These are phyloP conservation scores for Hypoxylon rubiginosum DNA, from an alignment of 2,329 filamentous ascomycete genomes.

Conservation along the genomic window DNA sequence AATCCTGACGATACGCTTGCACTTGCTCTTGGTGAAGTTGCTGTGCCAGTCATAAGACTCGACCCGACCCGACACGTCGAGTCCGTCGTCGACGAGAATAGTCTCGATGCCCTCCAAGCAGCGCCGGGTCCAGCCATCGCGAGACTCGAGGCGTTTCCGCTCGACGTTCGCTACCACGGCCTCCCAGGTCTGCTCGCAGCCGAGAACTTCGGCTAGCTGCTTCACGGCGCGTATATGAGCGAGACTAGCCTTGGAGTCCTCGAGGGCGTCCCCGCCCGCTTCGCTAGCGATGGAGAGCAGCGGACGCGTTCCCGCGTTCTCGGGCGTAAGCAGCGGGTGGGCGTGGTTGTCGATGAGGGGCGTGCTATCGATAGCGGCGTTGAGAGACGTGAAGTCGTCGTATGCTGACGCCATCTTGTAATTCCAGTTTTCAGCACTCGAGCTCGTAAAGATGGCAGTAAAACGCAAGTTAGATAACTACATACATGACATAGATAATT, in stretches of 20 bases:
- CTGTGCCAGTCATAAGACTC: slow-evolving; percentile 75
- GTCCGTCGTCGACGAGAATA: slow-evolving; percentile 83
- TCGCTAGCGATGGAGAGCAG: slow-evolving; percentile 77
- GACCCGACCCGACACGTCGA: slow-evolving; percentile 68
- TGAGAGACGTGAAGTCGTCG: slow-evolving; percentile 29
- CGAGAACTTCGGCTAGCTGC: slow-evolving; percentile 75
- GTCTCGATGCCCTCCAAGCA: slow-evolving; percentile 81
- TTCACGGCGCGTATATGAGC: slow-evolving; percentile 77
- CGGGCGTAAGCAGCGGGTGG: slow-evolving; percentile 73
- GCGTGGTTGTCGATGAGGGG: slow-evolving; percentile 82
- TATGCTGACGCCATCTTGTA: slow-evolving; percentile 36
- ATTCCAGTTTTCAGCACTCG: not conserved
- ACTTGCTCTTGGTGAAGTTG: slow-evolving; percentile 71
- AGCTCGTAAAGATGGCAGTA: not conserved
- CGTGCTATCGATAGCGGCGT: slow-evolving; percentile 62
- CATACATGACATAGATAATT: not conserved
- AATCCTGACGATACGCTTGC: slow-evolving; percentile 82
- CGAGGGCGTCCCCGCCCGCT: slow-evolving; percentile 76
- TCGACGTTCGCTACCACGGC: slow-evolving; percentile 61
- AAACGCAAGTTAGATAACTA: not conserved
- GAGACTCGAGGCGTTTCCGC: slow-evolving; percentile 58
- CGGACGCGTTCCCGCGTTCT: slow-evolving; percentile 61
- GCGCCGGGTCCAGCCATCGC: slow-evolving; percentile 69
- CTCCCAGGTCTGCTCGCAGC: slow-evolving; percentile 74
- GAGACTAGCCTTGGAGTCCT: slow-evolving; percentile 72